phyloP scores from a whole-genome alignment of 768 basidiomycete genomes.

The Trametes cubensis region DNA sequence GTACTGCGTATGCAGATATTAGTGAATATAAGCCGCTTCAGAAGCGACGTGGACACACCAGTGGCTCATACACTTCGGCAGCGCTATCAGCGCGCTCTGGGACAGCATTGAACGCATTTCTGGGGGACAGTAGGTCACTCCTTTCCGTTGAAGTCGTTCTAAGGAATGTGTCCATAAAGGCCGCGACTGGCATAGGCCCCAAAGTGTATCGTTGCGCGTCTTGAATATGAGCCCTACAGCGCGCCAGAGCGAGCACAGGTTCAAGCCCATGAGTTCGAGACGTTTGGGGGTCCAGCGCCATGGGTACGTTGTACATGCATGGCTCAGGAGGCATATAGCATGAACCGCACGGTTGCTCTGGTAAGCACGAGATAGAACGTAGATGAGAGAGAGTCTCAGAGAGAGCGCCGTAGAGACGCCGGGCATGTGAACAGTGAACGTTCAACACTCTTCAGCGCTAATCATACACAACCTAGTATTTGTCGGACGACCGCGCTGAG shows the following conservation, averaged over 20 bases:
- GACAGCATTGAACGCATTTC: slow-evolving; percentile 3
- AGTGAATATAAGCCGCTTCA: background rate
- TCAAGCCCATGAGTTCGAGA: background rate
- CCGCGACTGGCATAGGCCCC: slow-evolving; percentile 19
- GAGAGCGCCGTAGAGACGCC: too few species aligned
- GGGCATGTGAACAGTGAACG: too few species aligned
- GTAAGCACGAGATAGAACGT: background rate
- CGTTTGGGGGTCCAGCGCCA: background rate
- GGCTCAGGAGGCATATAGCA: background rate
- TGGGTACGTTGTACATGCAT: background rate
- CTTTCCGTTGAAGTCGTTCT: background rate
- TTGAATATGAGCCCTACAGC: background rate
- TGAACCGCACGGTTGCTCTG: background rate
- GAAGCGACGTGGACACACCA: background rate
- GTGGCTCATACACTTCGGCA: background rate
- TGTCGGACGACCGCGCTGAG: too few species aligned
- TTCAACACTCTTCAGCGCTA: too few species aligned
- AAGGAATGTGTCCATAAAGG: slow-evolving; percentile 4
- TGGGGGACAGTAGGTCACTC: background rate
- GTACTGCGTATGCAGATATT: slow-evolving; percentile 22
- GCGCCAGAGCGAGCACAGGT: background rate
- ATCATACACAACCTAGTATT: too few species aligned
- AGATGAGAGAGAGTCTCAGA: too few species aligned
- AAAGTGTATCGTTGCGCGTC: background rate
- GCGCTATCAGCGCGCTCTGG: background rate